Percentiles rank a stretch among this genome's conserved stretches.
Conservation (phyloP, 495 filamentous ascomycete species). For the Podospora australis region DNA sequence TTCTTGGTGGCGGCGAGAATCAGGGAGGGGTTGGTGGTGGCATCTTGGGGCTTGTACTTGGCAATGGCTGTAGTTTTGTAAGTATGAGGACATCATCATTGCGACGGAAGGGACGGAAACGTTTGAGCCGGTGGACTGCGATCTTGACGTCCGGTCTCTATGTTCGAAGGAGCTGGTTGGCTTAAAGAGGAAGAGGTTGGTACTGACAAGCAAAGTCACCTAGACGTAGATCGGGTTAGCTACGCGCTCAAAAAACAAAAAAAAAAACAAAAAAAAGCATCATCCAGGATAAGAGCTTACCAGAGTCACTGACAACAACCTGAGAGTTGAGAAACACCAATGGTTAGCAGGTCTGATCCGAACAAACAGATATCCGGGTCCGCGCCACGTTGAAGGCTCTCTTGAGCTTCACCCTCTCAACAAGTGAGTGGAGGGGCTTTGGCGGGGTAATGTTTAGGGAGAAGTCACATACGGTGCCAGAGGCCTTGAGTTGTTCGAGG, state of each 20-base stretch:
- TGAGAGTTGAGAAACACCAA: slow-evolving; percentile 23
- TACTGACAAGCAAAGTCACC: slow-evolving; percentile 75
- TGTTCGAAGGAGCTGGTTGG: too few relatives aligned
- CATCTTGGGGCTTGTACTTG: slow-evolving; percentile 99
- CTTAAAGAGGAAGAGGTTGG: too few relatives aligned
- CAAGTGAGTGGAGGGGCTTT: slow-evolving; percentile 19
- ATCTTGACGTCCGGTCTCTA: too few relatives aligned
- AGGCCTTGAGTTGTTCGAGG: slow-evolving; percentile 92
- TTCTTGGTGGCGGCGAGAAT: slow-evolving; percentile 98
- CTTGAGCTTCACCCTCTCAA: slow-evolving; percentile 12
- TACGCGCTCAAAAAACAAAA: too few relatives aligned
- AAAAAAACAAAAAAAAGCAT: too few relatives aligned
- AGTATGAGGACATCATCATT: too few relatives aligned
- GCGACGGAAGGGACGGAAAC: too few relatives aligned
- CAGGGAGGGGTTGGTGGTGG: slow-evolving; percentile 96
- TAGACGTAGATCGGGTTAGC: too few relatives aligned
- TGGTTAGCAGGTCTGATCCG: too few relatives aligned
- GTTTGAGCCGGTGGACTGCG: too few relatives aligned
- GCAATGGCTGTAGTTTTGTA: slow-evolving; percentile 64
- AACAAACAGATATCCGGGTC: too few relatives aligned
- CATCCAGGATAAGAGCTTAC: slow-evolving; percentile 47
- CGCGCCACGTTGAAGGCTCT: too few relatives aligned
- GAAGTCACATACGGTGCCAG: slow-evolving; percentile 74
- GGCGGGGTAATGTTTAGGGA: slow-evolving; percentile 32
- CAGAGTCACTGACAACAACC: slow-evolving; percentile 95